A percentile compares a stretch with the other conserved stretches of the same genome.
Conservation (phyloP, 192 early-diverging fungal genomes). For the Coemansia sp. region DNA sequence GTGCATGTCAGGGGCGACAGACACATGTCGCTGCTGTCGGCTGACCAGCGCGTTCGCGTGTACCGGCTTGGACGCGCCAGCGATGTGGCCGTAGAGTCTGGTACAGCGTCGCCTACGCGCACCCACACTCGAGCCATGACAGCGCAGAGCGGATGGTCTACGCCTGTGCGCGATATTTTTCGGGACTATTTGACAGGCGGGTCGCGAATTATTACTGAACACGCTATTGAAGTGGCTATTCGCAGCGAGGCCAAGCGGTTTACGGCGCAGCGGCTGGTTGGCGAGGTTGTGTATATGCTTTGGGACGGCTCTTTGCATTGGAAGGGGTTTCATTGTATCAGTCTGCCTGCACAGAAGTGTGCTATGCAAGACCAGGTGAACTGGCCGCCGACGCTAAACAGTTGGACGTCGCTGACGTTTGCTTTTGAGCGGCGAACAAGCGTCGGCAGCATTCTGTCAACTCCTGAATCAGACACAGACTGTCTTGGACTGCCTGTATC, state of each 20-base stretch:
- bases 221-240: slow-evolving; percentile 33
- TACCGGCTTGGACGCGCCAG: slow-evolving; percentile 38
- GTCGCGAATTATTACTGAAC: slow-evolving; percentile 32
- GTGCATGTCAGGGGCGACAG: slow-evolving; percentile 13
- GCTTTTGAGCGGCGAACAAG: slow-evolving; percentile 8
- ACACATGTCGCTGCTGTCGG: slow-evolving; percentile 43
- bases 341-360: slow-evolving; percentile 1
- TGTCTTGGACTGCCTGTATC: too few relatives aligned
- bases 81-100: slow-evolving; percentile 14
- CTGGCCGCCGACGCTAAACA: too few relatives aligned
- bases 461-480: too few relatives aligned
- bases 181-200: slow-evolving; percentile 32
- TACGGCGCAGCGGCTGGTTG: slow-evolving; percentile 33
- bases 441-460: not conserved
- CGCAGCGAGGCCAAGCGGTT: slow-evolving; percentile 46
- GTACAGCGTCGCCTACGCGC: slow-evolving; percentile 7
- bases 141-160: slow-evolving; percentile 8
- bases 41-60: slow-evolving; percentile 42
- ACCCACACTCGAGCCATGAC: not conserved
- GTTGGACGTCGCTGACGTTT: not conserved
- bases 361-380: not conserved
- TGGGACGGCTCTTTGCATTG: slow-evolving; percentile 43
- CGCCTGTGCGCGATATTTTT: slow-evolving; percentile 19
- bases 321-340: slow-evolving; percentile 37
- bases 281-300: slow-evolving; percentile 33